These are phyloP conservation scores for Metschnikowia reukaufii DNA, from an alignment of 805 yeast genomes.

Conservation along the genomic window DNA sequence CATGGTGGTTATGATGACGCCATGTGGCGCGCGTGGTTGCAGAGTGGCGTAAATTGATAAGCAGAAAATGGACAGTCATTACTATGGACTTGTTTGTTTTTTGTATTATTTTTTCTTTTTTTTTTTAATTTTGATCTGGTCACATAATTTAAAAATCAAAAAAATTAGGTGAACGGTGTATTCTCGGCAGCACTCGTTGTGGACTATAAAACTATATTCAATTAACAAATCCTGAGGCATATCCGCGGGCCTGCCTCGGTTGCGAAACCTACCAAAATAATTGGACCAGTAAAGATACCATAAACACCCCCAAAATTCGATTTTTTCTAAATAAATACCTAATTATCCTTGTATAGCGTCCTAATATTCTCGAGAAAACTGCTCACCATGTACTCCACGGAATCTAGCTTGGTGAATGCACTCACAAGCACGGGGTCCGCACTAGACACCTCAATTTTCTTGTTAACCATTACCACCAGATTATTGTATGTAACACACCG, in stretches of 20 bases:
- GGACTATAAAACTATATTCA: no score
- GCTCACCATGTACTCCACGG: constrained; percentile 52
- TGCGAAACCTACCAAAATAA: no score
- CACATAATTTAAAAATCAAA: no score
- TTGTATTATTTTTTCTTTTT: no score
- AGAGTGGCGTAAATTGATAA: constrained; percentile 4
- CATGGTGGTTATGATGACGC: constrained; percentile 13
- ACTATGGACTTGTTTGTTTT: no score
- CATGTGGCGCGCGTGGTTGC: constrained; percentile 2
- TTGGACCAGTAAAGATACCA: neutral
- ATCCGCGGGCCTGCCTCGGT: no score
- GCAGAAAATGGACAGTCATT: neutral
- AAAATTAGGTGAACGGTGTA: no score
- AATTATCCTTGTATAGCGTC: constrained; percentile 11
- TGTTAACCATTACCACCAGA: constrained; percentile 60
- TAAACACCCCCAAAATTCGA: neutral
- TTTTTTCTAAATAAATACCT: neutral
- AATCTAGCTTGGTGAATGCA: constrained; percentile 60
- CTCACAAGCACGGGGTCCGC: constrained; percentile 69
- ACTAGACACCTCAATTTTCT: constrained; percentile 57
- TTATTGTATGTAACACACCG: constrained; percentile 60
- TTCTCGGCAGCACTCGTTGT: no score
- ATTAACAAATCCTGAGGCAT: no score
- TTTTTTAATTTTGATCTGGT: no score
- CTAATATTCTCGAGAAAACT: constrained; percentile 27